Percentiles rank a stretch among this genome's conserved stretches.
Evolutionary conservation across 805 yeast species (phyloP).

Genomic region (Pichia nanzhaoensis): DNA sequence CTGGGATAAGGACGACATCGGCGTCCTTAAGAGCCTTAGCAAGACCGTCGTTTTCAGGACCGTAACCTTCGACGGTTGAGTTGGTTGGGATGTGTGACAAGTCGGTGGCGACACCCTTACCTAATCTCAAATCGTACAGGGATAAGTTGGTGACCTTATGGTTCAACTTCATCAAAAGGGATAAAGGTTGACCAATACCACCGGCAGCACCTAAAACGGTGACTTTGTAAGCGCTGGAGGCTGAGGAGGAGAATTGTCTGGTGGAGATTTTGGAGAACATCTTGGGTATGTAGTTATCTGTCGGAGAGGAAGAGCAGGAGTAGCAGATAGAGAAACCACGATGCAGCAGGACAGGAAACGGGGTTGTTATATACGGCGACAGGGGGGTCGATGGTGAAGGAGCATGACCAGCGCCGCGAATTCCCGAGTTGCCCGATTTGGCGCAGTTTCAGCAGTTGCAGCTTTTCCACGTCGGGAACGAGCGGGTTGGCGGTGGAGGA

Average conservation of each 20-base stretch:
- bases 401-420: constrained; percentile 2
- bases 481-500: too few species aligned
- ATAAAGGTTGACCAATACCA: constrained; percentile 92
- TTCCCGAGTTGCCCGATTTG: too few species aligned
- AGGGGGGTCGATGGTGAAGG: too few species aligned
- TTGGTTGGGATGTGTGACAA: constrained; percentile 90
- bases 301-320: not conserved
- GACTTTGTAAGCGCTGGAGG: constrained; percentile 66
- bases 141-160: constrained; percentile 81
- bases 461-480: constrained; percentile 6
- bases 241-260: constrained; percentile 57
- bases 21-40: constrained; percentile 67
- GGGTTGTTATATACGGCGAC: too few species aligned
- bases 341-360: too few species aligned
- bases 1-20: constrained; percentile 88
- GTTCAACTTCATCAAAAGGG: constrained; percentile 79
- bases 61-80: constrained; percentile 81
- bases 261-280: constrained; percentile 51
- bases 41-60: constrained; percentile 68
- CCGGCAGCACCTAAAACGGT: constrained; percentile 83
- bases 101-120: constrained; percentile 97
- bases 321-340: not conserved
- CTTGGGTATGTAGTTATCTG: too few species aligned
- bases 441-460: not conserved
- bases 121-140: constrained; percentile 83